These are phyloP conservation scores for Calonectria pauciramosa DNA, from an alignment of 2,329 filamentous ascomycete genomes.

Conservation along the genomic window DNA sequence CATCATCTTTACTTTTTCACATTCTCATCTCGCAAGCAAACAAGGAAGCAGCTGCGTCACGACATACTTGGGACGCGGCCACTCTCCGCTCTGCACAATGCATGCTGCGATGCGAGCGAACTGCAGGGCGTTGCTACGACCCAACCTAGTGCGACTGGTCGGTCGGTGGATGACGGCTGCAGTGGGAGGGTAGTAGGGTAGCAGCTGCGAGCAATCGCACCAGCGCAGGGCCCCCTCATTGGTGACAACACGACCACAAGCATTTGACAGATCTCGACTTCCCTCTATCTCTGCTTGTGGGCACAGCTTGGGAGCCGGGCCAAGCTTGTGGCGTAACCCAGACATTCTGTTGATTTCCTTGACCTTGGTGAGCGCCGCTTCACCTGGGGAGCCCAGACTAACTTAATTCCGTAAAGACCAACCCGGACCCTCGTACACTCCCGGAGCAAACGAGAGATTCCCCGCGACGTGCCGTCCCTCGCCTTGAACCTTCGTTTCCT, in stretches of 20 bases:
- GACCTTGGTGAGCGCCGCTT: neutral
- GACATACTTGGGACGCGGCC: neutral
- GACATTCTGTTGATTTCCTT: neutral
- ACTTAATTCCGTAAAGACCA: neutral
- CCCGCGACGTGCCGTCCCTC: slow-evolving; percentile 24
- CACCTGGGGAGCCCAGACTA: neutral
- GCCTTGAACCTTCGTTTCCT: slow-evolving; percentile 11
- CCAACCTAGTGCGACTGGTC: slow-evolving; percentile 22
- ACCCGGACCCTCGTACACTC: neutral
- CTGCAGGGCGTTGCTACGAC: slow-evolving; percentile 17
- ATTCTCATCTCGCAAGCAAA: slow-evolving; percentile 4
- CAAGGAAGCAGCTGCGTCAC: neutral
- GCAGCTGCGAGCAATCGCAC: slow-evolving; percentile 29
- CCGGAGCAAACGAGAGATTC: slow-evolving; percentile 9
- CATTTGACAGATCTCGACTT: slow-evolving; percentile 30
- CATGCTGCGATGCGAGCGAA: slow-evolving; percentile 16
- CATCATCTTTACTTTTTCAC: slow-evolving; percentile 9
- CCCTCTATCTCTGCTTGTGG: neutral
- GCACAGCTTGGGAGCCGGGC: slow-evolving; percentile 12
- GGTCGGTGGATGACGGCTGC: slow-evolving; percentile 22
- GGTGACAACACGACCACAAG: slow-evolving; percentile 15
- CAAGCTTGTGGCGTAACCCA: slow-evolving; percentile 12
- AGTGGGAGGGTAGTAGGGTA: slow-evolving; percentile 28
- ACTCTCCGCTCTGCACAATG: slow-evolving; percentile 1
- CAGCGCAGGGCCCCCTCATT: slow-evolving; percentile 13